A percentile compares a stretch with the other conserved stretches of the same genome.
Conservation (phyloP, 78 protist genomes). For the Salpingoeca rosetta region DNA sequence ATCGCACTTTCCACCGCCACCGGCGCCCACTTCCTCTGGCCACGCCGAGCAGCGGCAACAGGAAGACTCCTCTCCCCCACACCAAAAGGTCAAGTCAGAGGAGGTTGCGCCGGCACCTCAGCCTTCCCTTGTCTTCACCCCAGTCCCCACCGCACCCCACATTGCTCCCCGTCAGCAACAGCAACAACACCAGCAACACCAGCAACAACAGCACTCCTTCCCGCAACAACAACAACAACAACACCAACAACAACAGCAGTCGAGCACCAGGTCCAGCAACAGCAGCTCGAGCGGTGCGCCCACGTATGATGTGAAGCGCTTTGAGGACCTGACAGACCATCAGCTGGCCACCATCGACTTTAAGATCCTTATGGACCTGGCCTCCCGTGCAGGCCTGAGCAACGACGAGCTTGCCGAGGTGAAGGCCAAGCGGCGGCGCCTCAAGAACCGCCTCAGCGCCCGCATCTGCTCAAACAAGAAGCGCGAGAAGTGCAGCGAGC, state of each 20-base stretch:
- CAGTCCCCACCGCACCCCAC: neutral
- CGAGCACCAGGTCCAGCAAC: too few relatives aligned
- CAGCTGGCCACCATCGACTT: neutral
- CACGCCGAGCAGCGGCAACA: neutral
- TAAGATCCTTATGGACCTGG: neutral
- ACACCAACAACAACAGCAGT: neutral
- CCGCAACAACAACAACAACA: neutral
- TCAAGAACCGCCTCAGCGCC: neutral
- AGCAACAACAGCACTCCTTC: neutral
- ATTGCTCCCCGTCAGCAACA: neutral
- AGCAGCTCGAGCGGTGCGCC: neutral
- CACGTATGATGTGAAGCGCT: too few relatives aligned
- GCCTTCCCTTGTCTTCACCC: neutral
- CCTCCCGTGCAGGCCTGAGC: neutral
- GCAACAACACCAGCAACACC: neutral
- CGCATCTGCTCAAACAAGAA: neutral
- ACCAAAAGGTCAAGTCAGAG: neutral
- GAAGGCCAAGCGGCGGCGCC: neutral
- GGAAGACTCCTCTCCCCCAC: neutral
- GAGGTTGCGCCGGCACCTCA: neutral
- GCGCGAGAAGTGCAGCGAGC: neutral
- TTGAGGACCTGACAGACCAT: neutral
- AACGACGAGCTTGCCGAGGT: neutral
- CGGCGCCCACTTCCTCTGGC: neutral
- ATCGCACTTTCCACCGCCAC: neutral